Conservation (phyloP, 495 filamentous ascomycete species). For the Trichoderma parareesei region DNA sequence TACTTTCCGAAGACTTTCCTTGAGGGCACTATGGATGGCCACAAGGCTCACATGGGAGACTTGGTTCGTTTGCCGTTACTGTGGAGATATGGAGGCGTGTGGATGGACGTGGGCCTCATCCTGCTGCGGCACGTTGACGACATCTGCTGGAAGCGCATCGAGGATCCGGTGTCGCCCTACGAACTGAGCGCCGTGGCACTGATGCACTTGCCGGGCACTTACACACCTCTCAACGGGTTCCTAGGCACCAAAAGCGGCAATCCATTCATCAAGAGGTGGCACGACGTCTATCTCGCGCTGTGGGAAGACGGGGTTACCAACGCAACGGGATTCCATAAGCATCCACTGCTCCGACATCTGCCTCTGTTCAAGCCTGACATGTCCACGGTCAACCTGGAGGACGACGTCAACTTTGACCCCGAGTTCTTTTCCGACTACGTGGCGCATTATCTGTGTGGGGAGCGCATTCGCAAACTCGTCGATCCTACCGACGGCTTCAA, state of each 20-base stretch:
- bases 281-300: conserved; percentile 26
- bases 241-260: conserved; percentile 28
- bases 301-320: conserved; percentile 27
- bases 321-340: conserved; percentile 22
- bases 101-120: conserved; percentile 31
- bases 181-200: conserved; percentile 26
- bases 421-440: conserved; percentile 23
- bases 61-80: conserved; percentile 31
- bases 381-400: conserved; percentile 13
- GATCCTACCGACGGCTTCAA: conserved; percentile 25
- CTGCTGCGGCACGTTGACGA: conserved; percentile 33
- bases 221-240: conserved; percentile 32
- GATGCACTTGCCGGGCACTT: conserved; percentile 19
- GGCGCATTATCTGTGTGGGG: conserved; percentile 21
- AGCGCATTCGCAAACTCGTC: conserved; percentile 22
- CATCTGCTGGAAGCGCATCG: conserved; percentile 35
- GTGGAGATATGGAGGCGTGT: conserved; percentile 30
- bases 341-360: conserved; percentile 27
- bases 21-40: conserved; percentile 28
- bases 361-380: background rate
- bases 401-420: conserved; percentile 15
- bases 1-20: conserved; percentile 28
- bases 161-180: conserved; percentile 28
- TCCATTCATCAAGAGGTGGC: conserved; percentile 32
- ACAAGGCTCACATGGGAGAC: conserved; percentile 28